Conservation (phyloP, 345 rosid genomes). For the Eucalyptus marginata region DNA sequence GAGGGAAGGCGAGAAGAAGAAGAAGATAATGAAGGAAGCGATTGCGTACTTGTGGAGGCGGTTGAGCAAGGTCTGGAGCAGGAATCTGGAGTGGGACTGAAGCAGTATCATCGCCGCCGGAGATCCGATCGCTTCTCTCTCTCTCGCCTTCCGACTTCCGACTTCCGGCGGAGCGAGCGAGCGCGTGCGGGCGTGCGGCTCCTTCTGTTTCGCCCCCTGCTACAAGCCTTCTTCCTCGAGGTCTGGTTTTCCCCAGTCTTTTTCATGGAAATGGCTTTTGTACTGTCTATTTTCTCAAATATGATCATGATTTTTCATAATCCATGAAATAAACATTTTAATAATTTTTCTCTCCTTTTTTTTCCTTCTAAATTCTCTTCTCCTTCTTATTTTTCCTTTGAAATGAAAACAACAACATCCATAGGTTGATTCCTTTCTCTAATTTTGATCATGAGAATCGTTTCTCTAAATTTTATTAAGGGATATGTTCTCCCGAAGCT, state of each 20-base stretch:
- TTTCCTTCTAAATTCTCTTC: no score
- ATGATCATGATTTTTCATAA: not conserved
- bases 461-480: not conserved
- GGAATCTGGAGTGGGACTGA: conserved; percentile 90
- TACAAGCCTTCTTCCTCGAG: not conserved
- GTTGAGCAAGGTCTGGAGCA: conserved; percentile 69
- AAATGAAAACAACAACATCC: not conserved
- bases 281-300: not conserved
- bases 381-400: not conserved
- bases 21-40: not conserved
- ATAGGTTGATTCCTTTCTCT: not conserved
- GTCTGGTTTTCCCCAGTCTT: not conserved
- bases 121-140: not conserved
- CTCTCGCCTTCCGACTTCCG: not conserved
- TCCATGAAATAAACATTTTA: not conserved
- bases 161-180: not conserved
- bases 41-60: conserved; percentile 56
- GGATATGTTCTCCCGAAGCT: not conserved
- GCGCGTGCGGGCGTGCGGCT: not conserved
- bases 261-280: not conserved
- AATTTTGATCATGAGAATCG: not conserved
- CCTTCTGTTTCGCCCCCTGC: not conserved
- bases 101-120: conserved; percentile 58
- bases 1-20: not conserved
- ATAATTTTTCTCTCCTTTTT: not conserved